Evolutionary conservation across 2,329 filamentous ascomycete species (phyloP).

Genomic region (Chaetomiaceae sp.): DNA sequence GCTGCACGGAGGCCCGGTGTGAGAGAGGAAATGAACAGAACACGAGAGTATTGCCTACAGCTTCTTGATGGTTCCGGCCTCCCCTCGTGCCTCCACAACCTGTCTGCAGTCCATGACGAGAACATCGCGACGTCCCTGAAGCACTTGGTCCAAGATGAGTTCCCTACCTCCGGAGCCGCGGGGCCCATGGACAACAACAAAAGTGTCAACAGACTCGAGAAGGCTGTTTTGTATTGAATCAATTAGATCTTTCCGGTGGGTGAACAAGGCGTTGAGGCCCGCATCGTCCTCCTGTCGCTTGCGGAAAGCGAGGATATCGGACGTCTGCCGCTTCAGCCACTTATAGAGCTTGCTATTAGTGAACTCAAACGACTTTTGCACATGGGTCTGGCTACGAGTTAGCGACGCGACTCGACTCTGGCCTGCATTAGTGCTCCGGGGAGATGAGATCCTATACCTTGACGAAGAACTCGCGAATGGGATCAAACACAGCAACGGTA

Average conservation of each 20-base stretch:
- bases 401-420: background rate
- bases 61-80: constrained; percentile 75
- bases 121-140: constrained; percentile 69
- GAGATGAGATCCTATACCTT: constrained; percentile 36
- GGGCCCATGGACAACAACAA: constrained; percentile 89
- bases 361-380: constrained; percentile 70
- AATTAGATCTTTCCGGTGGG: constrained; percentile 76
- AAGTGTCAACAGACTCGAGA: constrained; percentile 81
- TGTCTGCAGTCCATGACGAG: constrained; percentile 88
- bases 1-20: too few relatives aligned
- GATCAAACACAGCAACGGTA: constrained; percentile 87
- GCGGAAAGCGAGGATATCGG: constrained; percentile 57
- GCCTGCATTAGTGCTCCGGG: too few relatives aligned
- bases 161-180: constrained; percentile 88
- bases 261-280: constrained; percentile 76
- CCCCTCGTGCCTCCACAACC: constrained; percentile 83
- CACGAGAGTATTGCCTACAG: constrained; percentile 33
- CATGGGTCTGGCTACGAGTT: constrained; percentile 48
- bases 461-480: constrained; percentile 89
- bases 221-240: constrained; percentile 79
- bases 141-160: constrained; percentile 75
- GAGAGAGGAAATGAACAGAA: too few relatives aligned
- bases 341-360: constrained; percentile 67
- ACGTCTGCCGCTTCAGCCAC: constrained; percentile 72
- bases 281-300: constrained; percentile 55